Conservation (phyloP, 108 stramenopile genomes). For the Skeletonema costatum region DNA sequence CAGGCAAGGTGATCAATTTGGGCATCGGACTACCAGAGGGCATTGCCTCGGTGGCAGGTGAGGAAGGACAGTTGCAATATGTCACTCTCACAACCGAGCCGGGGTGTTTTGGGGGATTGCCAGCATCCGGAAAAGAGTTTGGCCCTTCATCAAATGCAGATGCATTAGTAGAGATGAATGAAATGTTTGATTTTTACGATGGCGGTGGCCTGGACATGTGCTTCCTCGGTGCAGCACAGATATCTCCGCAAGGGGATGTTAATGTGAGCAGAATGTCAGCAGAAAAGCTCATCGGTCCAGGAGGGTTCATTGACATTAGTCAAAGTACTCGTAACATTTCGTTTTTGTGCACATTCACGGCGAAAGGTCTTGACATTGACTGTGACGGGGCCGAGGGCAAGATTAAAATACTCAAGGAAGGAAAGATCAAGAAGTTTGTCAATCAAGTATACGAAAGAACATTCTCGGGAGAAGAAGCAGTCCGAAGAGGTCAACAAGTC, state of each 20-base stretch:
- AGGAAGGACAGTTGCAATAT: conserved; percentile 71
- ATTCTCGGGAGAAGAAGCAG: conserved; percentile 75
- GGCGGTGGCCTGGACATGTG: conserved; percentile 72
- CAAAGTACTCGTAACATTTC: conserved; percentile 62
- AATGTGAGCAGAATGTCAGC: conserved; percentile 77
- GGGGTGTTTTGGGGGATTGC: conserved; percentile 73
- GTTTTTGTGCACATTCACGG: conserved; percentile 73
- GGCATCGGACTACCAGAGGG: conserved; percentile 86
- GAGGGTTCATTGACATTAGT: conserved; percentile 86
- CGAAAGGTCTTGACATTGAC: conserved; percentile 66
- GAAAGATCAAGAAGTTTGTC: conserved; percentile 75
- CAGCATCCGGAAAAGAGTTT: conserved; percentile 74
- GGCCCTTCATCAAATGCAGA: conserved; percentile 76
- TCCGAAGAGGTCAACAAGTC: conserved; percentile 72
- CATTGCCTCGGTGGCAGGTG: conserved; percentile 75
- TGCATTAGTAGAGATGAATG: conserved; percentile 77
- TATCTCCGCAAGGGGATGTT: conserved; percentile 67
- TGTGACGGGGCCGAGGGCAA: conserved; percentile 50
- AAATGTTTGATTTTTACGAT: conserved; percentile 81
- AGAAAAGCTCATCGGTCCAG: conserved; percentile 72
- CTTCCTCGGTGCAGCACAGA: conserved; percentile 76
- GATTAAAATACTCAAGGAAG: conserved; percentile 63
- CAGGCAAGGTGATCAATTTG: conserved; percentile 69
- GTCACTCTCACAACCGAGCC: conserved; percentile 81
- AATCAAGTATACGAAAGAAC: conserved; percentile 66